Conservation (phyloP, 1,284 basidiomycete species). For the Rhodotorula sp. region DNA sequence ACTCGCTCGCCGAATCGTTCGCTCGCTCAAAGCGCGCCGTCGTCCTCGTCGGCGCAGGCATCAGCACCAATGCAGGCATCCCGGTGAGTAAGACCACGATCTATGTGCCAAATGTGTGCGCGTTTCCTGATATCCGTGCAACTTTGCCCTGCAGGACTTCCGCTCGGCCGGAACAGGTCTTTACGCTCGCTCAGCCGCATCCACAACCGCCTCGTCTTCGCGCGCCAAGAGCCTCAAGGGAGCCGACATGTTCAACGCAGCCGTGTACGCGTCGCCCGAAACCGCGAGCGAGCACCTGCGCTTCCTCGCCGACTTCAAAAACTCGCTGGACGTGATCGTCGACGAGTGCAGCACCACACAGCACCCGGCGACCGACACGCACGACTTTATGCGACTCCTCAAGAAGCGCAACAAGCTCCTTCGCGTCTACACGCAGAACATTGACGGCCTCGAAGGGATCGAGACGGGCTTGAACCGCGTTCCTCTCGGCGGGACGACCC, state of each 20-base stretch:
- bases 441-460: conserved; percentile 29
- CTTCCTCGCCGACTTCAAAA: conserved; percentile 86
- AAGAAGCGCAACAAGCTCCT: conserved; percentile 19
- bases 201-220: conserved; percentile 3
- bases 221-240: conserved; percentile 52
- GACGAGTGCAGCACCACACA: conserved; percentile 37
- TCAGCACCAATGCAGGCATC: conserved; percentile 88
- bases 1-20: conserved; percentile 67
- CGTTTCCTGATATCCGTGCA: conserved; percentile 61
- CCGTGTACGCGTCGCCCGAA: conserved; percentile 76
- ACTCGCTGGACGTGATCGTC: conserved; percentile 61
- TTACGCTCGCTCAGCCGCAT: conserved; percentile 6
- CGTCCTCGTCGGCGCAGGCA: conserved; percentile 85
- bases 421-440: conserved; percentile 35
- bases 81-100: conserved; percentile 60
- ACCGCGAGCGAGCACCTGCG: conserved; percentile 89
- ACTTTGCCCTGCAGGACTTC: conserved; percentile 50
- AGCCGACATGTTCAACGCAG: conserved; percentile 83
- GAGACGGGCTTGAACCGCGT: conserved; percentile 17
- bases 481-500: conserved; percentile 16
- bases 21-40: conserved; percentile 80
- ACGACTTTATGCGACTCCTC: conserved; percentile 22
- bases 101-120: too few relatives aligned
- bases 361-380: conserved; percentile 57
- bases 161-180: conserved; percentile 26